A percentile compares a stretch with the other conserved stretches of the same genome.
These are phyloP conservation scores for Fomitiporia mediterranea DNA, from an alignment of 1,284 basidiomycete genomes.

Conservation along the genomic window DNA sequence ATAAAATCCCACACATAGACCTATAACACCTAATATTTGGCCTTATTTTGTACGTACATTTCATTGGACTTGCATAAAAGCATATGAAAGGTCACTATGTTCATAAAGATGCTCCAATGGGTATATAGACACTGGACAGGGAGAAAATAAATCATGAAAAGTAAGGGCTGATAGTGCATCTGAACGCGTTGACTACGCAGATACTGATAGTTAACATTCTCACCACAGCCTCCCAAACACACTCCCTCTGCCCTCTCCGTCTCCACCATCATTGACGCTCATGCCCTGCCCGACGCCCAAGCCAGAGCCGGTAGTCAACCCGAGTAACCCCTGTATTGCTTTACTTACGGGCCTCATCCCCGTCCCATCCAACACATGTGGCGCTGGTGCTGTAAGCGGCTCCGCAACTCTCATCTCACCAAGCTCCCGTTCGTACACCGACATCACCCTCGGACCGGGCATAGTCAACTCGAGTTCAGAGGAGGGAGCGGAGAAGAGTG, in stretches of 20 bases:
- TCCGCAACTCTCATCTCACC: constrained; percentile 47
- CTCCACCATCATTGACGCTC: neutral
- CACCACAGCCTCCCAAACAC: constrained; percentile 67
- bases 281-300: constrained; percentile 28
- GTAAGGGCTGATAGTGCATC: too few relatives aligned
- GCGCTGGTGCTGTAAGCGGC: constrained; percentile 63
- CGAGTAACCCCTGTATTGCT: constrained; percentile 66
- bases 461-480: constrained; percentile 9
- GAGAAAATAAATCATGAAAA: too few relatives aligned
- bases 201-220: neutral
- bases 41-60: too few relatives aligned
- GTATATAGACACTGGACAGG: too few relatives aligned
- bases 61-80: too few relatives aligned
- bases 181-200: too few relatives aligned
- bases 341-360: constrained; percentile 67
- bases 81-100: too few relatives aligned
- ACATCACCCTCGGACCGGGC: constrained; percentile 53
- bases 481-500: constrained; percentile 44
- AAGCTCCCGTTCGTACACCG: constrained; percentile 70
- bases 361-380: constrained; percentile 70
- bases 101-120: too few relatives aligned
- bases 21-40: too few relatives aligned
- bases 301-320: too few relatives aligned
- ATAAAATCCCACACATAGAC: neutral
- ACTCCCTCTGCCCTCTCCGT: constrained; percentile 41